Percentiles rank a stretch among this genome's conserved stretches.
Evolutionary conservation across 257 asterid genomes (phyloP).

Genomic region (Capsicum chinense): DNA sequence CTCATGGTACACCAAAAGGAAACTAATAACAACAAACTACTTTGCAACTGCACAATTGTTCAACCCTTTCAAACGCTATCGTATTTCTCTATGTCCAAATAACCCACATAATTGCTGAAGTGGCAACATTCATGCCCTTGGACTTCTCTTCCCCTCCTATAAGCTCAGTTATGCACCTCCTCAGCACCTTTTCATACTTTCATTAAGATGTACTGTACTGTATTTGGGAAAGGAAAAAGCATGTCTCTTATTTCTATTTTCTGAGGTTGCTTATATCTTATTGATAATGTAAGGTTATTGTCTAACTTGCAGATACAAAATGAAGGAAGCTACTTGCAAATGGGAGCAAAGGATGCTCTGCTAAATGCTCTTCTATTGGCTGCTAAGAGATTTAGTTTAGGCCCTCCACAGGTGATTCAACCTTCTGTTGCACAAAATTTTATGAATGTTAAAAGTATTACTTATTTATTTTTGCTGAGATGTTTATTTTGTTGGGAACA

Average conservation of each 20-base stretch:
- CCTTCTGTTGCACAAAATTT: constrained; percentile 27
- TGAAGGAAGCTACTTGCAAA: constrained; percentile 67
- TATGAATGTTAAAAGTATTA: constrained; percentile 9
- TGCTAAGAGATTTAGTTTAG: constrained; percentile 76
- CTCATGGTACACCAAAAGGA: not conserved
- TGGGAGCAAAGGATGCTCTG: constrained; percentile 75
- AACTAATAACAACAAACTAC: not conserved
- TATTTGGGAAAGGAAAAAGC: constrained; percentile 17
- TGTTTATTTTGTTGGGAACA: constrained; percentile 43
- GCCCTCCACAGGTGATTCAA: constrained; percentile 81
- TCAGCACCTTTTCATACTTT: not conserved
- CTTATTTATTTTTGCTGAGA: constrained; percentile 38
- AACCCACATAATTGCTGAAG: not conserved
- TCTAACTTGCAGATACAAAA: constrained; percentile 62
- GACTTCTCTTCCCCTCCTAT: constrained; percentile 4
- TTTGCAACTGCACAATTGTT: constrained; percentile 7
- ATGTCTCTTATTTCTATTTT: constrained; percentile 15
- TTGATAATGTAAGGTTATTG: not conserved
- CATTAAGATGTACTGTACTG: constrained; percentile 11
- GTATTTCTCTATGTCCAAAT: not conserved
- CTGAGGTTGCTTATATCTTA: not conserved
- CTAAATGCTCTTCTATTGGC: constrained; percentile 79
- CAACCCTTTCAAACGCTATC: not conserved
- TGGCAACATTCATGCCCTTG: constrained; percentile 11
- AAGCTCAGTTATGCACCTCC: constrained; percentile 3